These are phyloP conservation scores for Penicillium crustosum DNA, from an alignment of 2,329 filamentous ascomycete genomes.

Conservation along the genomic window DNA sequence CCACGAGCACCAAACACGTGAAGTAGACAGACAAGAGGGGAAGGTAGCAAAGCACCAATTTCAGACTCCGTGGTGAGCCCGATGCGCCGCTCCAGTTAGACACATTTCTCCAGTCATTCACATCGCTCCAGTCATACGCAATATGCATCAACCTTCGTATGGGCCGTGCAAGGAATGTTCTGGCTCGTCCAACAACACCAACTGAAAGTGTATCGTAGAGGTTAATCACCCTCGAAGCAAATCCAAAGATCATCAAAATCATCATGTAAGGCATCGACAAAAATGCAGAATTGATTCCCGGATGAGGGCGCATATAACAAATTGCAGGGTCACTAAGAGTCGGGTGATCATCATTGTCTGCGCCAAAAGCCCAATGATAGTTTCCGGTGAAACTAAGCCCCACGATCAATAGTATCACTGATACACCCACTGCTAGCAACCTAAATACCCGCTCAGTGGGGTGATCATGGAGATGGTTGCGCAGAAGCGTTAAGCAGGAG, in stretches of 20 bases:
- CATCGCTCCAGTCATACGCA: not conserved
- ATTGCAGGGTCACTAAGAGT: not conserved
- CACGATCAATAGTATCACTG: not conserved
- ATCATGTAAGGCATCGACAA: not conserved
- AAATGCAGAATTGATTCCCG: not conserved
- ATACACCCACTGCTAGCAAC: constrained; percentile 1
- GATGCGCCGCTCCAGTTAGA: not conserved
- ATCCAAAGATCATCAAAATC: not conserved
- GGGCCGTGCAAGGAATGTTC: not conserved
- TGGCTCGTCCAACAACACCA: not conserved
- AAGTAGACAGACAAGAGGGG: not conserved
- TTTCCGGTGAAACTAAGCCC: constrained; percentile 6
- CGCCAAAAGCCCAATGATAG: not conserved
- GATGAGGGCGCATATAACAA: not conserved
- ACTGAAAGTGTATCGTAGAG: not conserved
- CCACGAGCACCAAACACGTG: not conserved
- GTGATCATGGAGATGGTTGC: constrained; percentile 1
- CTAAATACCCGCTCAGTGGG: constrained; percentile 1
- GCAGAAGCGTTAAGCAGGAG: constrained; percentile 9
- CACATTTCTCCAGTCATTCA: not conserved
- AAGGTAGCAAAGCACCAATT: not conserved
- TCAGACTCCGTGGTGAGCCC: not conserved
- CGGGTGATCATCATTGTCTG: not conserved
- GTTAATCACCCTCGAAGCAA: not conserved
- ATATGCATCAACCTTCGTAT: not conserved